phyloP scores from a whole-genome alignment of 495 filamentous ascomycete species.

The Neurospora sp. region DNA sequence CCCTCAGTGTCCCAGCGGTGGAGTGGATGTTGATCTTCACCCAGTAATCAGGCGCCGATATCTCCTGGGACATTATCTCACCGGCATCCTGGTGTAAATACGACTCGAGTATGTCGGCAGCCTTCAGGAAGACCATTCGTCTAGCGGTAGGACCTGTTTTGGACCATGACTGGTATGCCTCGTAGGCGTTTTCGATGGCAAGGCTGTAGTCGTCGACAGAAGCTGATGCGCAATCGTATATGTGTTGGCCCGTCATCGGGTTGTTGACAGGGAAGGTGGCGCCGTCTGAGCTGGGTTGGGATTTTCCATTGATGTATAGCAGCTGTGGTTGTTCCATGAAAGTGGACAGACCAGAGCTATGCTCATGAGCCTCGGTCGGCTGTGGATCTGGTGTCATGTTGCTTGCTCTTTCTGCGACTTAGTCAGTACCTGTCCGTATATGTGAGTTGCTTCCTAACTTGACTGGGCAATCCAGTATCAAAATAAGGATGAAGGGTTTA shows the following conservation, averaged over 20 bases:
- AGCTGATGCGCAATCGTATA: conserved; percentile 50
- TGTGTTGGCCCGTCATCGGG: conserved; percentile 44
- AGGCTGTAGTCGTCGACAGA: conserved; percentile 45
- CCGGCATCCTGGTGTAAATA: conserved; percentile 51
- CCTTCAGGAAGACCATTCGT: conserved; percentile 55
- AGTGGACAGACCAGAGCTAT: background rate
- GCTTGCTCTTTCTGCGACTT: background rate
- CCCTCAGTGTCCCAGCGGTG: conserved; percentile 45
- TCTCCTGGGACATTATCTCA: conserved; percentile 33
- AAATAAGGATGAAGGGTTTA: background rate
- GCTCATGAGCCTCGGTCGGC: background rate
- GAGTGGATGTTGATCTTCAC: conserved; percentile 41
- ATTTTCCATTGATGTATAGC: conserved; percentile 53
- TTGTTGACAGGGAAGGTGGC: conserved; percentile 51
- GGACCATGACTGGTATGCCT: conserved; percentile 56
- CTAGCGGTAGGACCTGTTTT: conserved; percentile 45
- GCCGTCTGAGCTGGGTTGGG: conserved; percentile 37
- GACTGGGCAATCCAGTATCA: background rate
- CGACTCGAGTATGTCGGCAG: conserved; percentile 53
- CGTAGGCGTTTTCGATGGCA: conserved; percentile 49
- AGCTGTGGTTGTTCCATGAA: conserved; percentile 23
- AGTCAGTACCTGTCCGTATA: background rate
- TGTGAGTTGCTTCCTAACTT: background rate
- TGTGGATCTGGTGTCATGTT: background rate
- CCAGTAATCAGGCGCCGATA: conserved; percentile 27